These are phyloP conservation scores for Hypoxylon trugodes DNA, from an alignment of 495 filamentous ascomycete genomes.

Conservation along the genomic window DNA sequence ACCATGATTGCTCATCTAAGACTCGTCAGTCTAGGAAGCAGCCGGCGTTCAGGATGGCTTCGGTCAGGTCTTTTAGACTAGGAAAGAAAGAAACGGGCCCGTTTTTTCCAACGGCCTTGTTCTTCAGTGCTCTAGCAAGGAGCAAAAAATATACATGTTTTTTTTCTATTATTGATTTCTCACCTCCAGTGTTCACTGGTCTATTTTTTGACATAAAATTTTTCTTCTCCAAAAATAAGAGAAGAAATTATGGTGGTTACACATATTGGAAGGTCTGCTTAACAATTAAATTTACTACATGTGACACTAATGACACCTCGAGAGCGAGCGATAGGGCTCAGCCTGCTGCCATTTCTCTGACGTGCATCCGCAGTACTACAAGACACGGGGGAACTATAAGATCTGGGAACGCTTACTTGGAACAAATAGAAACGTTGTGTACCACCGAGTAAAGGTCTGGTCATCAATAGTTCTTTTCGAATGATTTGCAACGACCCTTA, in stretches of 20 bases:
- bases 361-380: slow-evolving; percentile 23
- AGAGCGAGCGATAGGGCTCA: slow-evolving; percentile 13
- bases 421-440: slow-evolving; percentile 16
- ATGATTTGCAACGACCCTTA: slow-evolving; percentile 15
- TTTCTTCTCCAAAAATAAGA: no score
- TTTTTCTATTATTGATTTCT: slow-evolving; percentile 9
- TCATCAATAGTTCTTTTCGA: slow-evolving; percentile 3
- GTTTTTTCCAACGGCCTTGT: slow-evolving; percentile 12
- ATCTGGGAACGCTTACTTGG: slow-evolving; percentile 5
- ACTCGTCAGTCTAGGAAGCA: slow-evolving; percentile 1
- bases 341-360: slow-evolving; percentile 27
- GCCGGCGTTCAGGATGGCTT: slow-evolving; percentile 28
- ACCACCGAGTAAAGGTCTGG: slow-evolving; percentile 13
- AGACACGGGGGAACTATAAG: slow-evolving; percentile 13
- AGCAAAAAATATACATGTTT: slow-evolving; percentile 8
- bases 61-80: neutral
- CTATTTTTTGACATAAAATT: neutral
- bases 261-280: slow-evolving; percentile 7
- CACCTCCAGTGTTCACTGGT: no score
- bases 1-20: slow-evolving; percentile 13
- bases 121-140: slow-evolving; percentile 14
- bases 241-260: no score
- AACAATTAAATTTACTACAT: neutral
- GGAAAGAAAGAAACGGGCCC: slow-evolving; percentile 7
- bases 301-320: slow-evolving; percentile 27